These are phyloP conservation scores for Lepidium africanum DNA, from an alignment of 345 rosid genomes.

Conservation along the genomic window DNA sequence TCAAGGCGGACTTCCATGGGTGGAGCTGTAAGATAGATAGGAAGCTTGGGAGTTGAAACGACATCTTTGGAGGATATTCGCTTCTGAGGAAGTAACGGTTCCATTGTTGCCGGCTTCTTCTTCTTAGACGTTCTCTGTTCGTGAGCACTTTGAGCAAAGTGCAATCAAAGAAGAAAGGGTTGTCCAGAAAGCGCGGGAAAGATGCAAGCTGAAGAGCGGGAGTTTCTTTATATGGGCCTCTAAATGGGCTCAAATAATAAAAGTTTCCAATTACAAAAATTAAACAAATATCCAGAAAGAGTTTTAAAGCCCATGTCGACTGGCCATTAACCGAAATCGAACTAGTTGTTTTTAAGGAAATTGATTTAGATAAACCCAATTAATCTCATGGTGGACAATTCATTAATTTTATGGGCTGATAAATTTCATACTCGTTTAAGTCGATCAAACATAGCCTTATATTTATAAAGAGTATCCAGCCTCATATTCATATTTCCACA, in stretches of 20 bases:
- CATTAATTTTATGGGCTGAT: too few relatives aligned
- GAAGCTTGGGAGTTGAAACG: conserved; percentile 37
- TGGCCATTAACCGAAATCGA: too few relatives aligned
- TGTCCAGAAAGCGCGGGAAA: conserved; percentile 22
- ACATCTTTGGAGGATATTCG: conserved; percentile 13
- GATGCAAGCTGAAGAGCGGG: neutral
- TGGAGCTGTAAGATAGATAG: conserved; percentile 72
- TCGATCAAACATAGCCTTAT: too few relatives aligned
- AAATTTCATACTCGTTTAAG: too few relatives aligned
- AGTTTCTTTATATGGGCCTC: conserved; percentile 2
- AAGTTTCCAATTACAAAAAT: neutral
- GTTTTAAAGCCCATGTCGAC: too few relatives aligned
- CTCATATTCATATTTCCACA: too few relatives aligned
- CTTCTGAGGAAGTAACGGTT: conserved; percentile 35
- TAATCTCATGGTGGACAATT: too few relatives aligned
- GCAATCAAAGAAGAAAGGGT: conserved; percentile 20
- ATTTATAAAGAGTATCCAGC: too few relatives aligned
- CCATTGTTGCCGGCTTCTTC: conserved; percentile 31
- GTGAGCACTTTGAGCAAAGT: conserved; percentile 21
- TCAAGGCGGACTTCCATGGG: conserved; percentile 81
- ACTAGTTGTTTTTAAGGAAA: too few relatives aligned
- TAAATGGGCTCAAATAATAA: neutral
- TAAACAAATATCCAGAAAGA: too few relatives aligned
- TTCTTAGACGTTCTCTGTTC: neutral
- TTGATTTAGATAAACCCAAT: too few relatives aligned